phyloP scores from a whole-genome alignment of 192 early-diverging fungal genomes.

The Coemansia sp. region DNA sequence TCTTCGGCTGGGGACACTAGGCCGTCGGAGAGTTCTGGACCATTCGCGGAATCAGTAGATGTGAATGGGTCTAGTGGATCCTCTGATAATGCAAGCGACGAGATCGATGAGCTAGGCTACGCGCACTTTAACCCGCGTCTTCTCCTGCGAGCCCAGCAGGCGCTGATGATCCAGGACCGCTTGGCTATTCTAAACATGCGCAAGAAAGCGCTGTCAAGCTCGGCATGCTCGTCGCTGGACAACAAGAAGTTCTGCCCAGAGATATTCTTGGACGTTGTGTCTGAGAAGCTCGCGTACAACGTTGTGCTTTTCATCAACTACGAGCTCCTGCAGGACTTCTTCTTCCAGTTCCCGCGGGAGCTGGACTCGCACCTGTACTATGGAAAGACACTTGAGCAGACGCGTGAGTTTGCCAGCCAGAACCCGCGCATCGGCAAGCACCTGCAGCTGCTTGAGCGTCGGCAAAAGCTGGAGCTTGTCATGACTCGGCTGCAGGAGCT shows the following conservation, averaged over 20 bases:
- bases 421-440: conserved; percentile 84
- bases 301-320: conserved; percentile 98
- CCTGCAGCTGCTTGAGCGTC: conserved; percentile 81
- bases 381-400: conserved; percentile 75
- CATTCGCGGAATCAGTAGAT: background rate
- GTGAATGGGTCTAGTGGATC: background rate
- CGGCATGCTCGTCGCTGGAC: conserved; percentile 75
- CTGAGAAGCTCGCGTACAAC: conserved; percentile 92
- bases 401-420: conserved; percentile 85
- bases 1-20: background rate
- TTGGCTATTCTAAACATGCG: conserved; percentile 77
- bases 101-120: conserved; percentile 58
- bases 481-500: conserved; percentile 55
- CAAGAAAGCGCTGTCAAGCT: conserved; percentile 74
- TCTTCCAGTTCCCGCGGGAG: conserved; percentile 95
- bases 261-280: conserved; percentile 85
- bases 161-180: conserved; percentile 75
- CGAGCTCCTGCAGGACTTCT: conserved; percentile 96
- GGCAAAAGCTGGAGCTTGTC: conserved; percentile 79
- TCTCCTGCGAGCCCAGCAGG: conserved; percentile 76
- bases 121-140: conserved; percentile 72
- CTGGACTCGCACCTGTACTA: conserved; percentile 92
- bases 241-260: conserved; percentile 95
- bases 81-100: background rate
- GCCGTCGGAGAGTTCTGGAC: background rate